Percentiles rank a stretch among this genome's conserved stretches.
Conservation (phyloP, 176 grass and related monocot genomes). For the Cenchrus fungigraminus region DNA sequence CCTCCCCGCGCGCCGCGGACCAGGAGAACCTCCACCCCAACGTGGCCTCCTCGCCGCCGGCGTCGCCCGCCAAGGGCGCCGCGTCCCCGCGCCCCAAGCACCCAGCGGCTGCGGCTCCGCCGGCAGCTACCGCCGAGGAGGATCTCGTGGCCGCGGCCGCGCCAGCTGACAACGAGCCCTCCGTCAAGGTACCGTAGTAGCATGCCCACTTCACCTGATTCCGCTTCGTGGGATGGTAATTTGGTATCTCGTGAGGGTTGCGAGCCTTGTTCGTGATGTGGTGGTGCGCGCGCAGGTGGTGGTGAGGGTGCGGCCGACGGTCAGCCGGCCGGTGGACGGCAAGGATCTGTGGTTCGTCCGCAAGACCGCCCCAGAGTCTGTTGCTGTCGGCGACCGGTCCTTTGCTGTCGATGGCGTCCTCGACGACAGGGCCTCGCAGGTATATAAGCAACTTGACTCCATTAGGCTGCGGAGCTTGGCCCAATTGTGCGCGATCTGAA, state of each 20-base stretch:
- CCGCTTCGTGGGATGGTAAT: neutral
- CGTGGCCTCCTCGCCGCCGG: constrained; percentile 20
- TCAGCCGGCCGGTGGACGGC: constrained; percentile 41
- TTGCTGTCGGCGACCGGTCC: constrained; percentile 67
- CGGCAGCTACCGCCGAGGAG: neutral
- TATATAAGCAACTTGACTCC: neutral
- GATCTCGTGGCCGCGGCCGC: neutral
- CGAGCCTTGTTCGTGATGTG: neutral
- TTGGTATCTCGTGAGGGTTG: neutral
- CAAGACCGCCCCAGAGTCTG: constrained; percentile 37
- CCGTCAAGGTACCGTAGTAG: constrained; percentile 43
- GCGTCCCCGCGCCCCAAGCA: constrained; percentile 40
- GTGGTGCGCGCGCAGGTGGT: constrained; percentile 41
- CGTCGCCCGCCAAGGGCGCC: constrained; percentile 40
- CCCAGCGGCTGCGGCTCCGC: neutral
- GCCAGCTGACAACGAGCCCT: constrained; percentile 13
- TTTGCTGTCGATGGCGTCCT: constrained; percentile 78
- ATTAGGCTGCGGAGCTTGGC: neutral
- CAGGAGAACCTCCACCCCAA: constrained; percentile 65
- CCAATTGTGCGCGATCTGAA: neutral
- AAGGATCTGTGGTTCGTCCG: constrained; percentile 64
- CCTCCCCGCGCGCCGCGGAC: constrained; percentile 35
- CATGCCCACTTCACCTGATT: neutral
- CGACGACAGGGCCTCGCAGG: constrained; percentile 76
- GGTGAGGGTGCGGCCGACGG: constrained; percentile 57